A percentile compares a stretch with the other conserved stretches of the same genome.
Evolutionary conservation across 2,329 filamentous ascomycete genomes (phyloP).

Genomic region (Diaporthe citri): DNA sequence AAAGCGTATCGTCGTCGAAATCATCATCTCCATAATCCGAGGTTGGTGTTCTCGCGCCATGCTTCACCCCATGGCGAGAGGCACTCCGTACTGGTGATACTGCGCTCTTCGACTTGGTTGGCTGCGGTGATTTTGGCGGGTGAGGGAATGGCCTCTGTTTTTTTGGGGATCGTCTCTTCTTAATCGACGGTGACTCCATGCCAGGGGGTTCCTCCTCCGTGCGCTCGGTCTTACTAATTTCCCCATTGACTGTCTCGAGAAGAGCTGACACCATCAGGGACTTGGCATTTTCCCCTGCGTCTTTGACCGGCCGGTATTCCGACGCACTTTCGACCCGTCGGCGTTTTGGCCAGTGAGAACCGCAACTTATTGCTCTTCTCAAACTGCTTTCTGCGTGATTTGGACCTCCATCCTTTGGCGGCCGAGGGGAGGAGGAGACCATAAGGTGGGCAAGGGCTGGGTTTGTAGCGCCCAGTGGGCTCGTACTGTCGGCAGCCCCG

Average conservation of each 20-base stretch:
- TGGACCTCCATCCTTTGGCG: slow-evolving; percentile 57
- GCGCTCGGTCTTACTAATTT: slow-evolving; percentile 59
- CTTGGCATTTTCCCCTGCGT: slow-evolving; percentile 60
- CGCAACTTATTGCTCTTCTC: slow-evolving; percentile 77
- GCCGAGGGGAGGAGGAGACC: slow-evolving; percentile 78
- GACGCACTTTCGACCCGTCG: slow-evolving; percentile 67
- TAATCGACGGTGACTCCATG: slow-evolving; percentile 59
- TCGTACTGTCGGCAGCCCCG: slow-evolving; percentile 55
- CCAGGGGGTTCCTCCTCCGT: slow-evolving; percentile 48
- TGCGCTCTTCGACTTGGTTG: slow-evolving; percentile 33
- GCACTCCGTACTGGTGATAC: slow-evolving; percentile 12
- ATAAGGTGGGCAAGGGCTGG: slow-evolving; percentile 74
- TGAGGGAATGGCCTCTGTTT: slow-evolving; percentile 23
- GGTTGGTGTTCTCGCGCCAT: slow-evolving; percentile 22
- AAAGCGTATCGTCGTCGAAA: slow-evolving; percentile 71
- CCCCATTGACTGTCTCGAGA: slow-evolving; percentile 73
- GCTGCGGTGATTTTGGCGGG: background rate
- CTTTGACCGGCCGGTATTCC: slow-evolving; percentile 42
- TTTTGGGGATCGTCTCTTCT: slow-evolving; percentile 50
- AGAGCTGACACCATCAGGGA: slow-evolving; percentile 71
- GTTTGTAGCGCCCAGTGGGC: slow-evolving; percentile 62
- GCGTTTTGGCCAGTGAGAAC: slow-evolving; percentile 78
- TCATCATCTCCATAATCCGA: slow-evolving; percentile 70
- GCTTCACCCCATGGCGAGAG: background rate
- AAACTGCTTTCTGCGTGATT: slow-evolving; percentile 62